A percentile compares a stretch with the other conserved stretches of the same genome.
These are phyloP conservation scores for Hypericum androsaemum DNA, from an alignment of 345 rosid species.

Conservation along the genomic window DNA sequence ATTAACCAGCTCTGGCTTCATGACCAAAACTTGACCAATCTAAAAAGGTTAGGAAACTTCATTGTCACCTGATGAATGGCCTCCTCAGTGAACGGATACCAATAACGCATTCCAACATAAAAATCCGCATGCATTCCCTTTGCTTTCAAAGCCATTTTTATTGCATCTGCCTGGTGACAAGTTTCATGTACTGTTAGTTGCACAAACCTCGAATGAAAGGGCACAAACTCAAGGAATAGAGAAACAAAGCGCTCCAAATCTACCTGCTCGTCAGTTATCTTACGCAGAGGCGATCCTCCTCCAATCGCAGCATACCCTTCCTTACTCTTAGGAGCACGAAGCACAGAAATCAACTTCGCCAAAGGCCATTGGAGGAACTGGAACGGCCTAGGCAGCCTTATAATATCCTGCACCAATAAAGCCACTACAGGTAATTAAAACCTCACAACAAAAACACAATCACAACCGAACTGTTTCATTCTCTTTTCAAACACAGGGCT, in stretches of 20 bases:
- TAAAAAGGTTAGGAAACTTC: neutral
- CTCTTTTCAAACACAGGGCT: neutral
- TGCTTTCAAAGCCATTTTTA: conserved; percentile 47
- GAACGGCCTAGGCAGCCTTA: conserved; percentile 76
- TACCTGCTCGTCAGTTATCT: conserved; percentile 80
- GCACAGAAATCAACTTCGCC: conserved; percentile 68
- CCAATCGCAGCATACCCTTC: conserved; percentile 99
- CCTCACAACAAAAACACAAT: neutral
- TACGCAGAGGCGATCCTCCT: conserved; percentile 86
- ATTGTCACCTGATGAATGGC: conserved; percentile 65
- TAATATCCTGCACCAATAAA: conserved; percentile 59
- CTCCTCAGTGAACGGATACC: conserved; percentile 92
- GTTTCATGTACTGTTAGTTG: conserved; percentile 1
- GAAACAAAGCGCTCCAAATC: neutral
- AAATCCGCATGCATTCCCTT: conserved; percentile 54
- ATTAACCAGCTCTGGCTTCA: neutral
- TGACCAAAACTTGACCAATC: neutral
- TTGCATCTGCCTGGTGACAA: conserved; percentile 54
- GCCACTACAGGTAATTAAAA: neutral
- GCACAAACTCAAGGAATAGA: neutral
- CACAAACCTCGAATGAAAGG: neutral
- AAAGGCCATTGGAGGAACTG: conserved; percentile 71
- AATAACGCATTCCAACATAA: conserved; percentile 86
- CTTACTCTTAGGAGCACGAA: conserved; percentile 81
- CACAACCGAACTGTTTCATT: neutral